Conservation (phyloP, 2,329 filamentous ascomycete species). For the Cercospora nicotianae region DNA sequence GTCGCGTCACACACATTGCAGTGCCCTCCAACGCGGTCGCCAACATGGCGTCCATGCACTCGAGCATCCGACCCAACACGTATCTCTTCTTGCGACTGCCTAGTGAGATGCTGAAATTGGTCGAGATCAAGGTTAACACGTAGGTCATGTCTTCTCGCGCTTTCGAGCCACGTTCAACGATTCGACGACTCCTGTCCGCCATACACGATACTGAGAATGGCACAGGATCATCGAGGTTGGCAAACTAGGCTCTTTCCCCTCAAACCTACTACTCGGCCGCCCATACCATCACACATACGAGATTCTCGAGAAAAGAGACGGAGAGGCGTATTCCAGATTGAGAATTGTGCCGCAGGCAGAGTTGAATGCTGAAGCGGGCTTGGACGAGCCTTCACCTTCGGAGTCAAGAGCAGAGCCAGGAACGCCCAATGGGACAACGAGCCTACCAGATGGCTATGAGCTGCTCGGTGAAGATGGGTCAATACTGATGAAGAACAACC, state of each 20-base stretch:
- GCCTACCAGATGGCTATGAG: constrained; percentile 42
- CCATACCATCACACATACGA: constrained; percentile 93
- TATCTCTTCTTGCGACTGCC: constrained; percentile 58
- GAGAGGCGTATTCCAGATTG: constrained; percentile 66
- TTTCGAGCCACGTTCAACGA: constrained; percentile 26
- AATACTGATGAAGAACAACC: constrained; percentile 61
- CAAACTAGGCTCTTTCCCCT: constrained; percentile 88
- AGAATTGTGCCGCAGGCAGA: constrained; percentile 79
- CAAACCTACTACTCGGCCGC: constrained; percentile 85
- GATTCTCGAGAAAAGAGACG: constrained; percentile 68
- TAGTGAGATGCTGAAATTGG: constrained; percentile 58
- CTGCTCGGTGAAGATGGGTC: constrained; percentile 51
- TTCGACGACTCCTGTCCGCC: constrained; percentile 35
- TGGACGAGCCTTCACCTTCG: constrained; percentile 56
- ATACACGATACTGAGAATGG: constrained; percentile 36
- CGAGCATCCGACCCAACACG: constrained; percentile 51
- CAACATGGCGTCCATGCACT: constrained; percentile 42
- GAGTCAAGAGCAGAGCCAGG: constrained; percentile 36
- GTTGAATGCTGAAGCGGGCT: constrained; percentile 70
- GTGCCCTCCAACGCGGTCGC: not conserved
- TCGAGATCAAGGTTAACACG: constrained; percentile 63
- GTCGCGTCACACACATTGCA: not conserved
- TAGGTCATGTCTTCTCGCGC: constrained; percentile 48
- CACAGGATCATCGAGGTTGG: constrained; percentile 79
- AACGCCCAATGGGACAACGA: constrained; percentile 33